These are phyloP conservation scores for Botrytis tulipae DNA, from an alignment of 2,329 filamentous ascomycete genomes.

Conservation along the genomic window DNA sequence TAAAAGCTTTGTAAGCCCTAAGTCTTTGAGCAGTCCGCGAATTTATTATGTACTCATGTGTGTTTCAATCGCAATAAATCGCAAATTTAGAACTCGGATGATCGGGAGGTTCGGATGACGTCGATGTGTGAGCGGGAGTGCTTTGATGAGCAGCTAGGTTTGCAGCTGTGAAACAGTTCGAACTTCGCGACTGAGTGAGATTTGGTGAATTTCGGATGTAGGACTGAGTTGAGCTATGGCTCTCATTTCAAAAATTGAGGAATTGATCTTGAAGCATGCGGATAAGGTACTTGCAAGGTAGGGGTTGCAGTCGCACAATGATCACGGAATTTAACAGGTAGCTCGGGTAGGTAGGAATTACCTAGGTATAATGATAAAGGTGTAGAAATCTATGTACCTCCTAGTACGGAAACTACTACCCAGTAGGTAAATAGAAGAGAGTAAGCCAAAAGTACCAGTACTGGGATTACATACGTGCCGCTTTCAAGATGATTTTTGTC, in stretches of 20 bases:
- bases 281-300: not conserved
- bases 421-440: not conserved
- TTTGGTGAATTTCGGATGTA: not conserved
- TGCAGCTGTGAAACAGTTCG: not conserved
- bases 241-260: not conserved
- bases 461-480: not conserved
- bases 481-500: not conserved
- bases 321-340: not conserved
- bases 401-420: not conserved
- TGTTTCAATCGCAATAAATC: not conserved
- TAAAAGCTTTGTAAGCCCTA: not conserved
- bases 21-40: not conserved
- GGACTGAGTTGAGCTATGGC: not conserved
- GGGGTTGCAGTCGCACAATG: not conserved
- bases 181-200: not conserved
- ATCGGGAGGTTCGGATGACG: constrained; percentile 7
- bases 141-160: not conserved
- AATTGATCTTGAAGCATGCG: constrained; percentile 4
- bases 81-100: not conserved
- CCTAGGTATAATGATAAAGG: not conserved
- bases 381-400: not conserved
- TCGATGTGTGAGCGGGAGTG: not conserved
- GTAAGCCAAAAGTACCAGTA: not conserved
- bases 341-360: not conserved
- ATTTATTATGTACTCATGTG: not conserved